Conservation (phyloP, 1,139 yeast species). For the Scheffersomyces parashehatae region DNA sequence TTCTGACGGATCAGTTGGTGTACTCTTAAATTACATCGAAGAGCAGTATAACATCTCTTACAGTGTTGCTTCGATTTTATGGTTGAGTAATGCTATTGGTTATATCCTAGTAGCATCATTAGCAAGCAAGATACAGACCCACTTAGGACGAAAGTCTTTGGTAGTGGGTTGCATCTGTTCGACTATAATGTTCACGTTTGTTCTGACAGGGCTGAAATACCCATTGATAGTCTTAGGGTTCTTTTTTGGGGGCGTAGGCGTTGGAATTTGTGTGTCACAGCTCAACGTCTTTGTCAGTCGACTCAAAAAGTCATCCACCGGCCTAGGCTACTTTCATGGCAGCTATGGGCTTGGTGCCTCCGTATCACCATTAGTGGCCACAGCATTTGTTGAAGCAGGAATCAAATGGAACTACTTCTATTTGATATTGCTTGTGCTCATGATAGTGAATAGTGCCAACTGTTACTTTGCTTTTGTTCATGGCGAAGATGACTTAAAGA, state of each 20-base stretch:
- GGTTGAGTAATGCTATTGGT: conserved; percentile 47
- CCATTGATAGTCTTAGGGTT: conserved; percentile 17
- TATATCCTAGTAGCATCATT: conserved; percentile 37
- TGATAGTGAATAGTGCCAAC: conserved; percentile 10
- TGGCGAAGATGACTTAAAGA: conserved; percentile 14
- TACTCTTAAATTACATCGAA: conserved; percentile 43
- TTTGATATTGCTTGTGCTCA: conserved; percentile 13
- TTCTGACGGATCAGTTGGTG: conserved; percentile 47
- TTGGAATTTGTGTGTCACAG: conserved; percentile 16
- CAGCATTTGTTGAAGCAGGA: conserved; percentile 13
- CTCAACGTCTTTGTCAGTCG: conserved; percentile 16
- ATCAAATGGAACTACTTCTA: conserved; percentile 18
- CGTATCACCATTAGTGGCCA: conserved; percentile 25
- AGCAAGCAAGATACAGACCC: conserved; percentile 32
- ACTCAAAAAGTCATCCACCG: conserved; percentile 15
- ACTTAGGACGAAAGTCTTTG: conserved; percentile 39
- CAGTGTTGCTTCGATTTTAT: conserved; percentile 44
- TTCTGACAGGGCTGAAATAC: conserved; percentile 30
- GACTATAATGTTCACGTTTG: conserved; percentile 38
- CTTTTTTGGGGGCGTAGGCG: conserved; percentile 18
- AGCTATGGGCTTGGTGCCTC: conserved; percentile 22
- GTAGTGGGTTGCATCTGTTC: conserved; percentile 35
- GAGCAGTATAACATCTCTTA: conserved; percentile 36
- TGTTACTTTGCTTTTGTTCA: conserved; percentile 11
- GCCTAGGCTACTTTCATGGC: conserved; percentile 17